phyloP scores from a whole-genome alignment of 331 rosid genomes.

The Malus hybrid region DNA sequence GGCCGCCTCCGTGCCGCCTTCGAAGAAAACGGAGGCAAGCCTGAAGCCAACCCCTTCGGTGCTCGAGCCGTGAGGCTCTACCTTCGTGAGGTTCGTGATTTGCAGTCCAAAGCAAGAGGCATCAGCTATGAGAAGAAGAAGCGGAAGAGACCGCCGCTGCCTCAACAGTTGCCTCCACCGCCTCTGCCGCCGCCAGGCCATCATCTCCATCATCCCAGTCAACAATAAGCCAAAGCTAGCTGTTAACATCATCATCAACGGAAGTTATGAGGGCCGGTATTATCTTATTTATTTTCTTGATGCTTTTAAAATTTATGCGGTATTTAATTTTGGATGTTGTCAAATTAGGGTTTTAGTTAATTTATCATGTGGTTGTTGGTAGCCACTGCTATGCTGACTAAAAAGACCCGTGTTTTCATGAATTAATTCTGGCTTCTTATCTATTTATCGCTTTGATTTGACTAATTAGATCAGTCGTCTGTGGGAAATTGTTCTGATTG shows the following conservation, averaged over 20 bases:
- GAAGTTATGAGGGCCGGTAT: background rate
- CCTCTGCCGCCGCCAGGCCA: slow-evolving; percentile 44
- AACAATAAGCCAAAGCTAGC: background rate
- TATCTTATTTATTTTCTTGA: background rate
- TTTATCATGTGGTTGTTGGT: slow-evolving; percentile 19
- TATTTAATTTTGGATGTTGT: slow-evolving; percentile 7
- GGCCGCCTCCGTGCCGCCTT: slow-evolving; percentile 93
- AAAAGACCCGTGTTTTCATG: background rate
- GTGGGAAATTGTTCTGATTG: slow-evolving; percentile 18
- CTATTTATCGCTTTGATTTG: slow-evolving; percentile 32
- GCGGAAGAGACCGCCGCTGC: slow-evolving; percentile 57
- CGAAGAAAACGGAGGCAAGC: slow-evolving; percentile 94
- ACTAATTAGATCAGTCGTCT: slow-evolving; percentile 30
- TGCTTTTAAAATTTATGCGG: background rate
- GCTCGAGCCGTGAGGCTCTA: slow-evolving; percentile 91
- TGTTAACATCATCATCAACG: background rate
- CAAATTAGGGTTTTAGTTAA: slow-evolving; percentile 40
- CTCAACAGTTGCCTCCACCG: slow-evolving; percentile 5
- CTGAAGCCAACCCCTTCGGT: slow-evolving; percentile 89
- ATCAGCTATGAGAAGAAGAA: slow-evolving; percentile 97
- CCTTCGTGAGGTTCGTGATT: slow-evolving; percentile 93
- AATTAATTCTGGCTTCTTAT: slow-evolving; percentile 23
- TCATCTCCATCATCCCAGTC: slow-evolving; percentile 29
- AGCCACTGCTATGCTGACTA: slow-evolving; percentile 6
- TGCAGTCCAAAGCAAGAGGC: slow-evolving; percentile 97